Percentiles rank a stretch among this genome's conserved stretches.
Conservation (phyloP, 257 asterid genomes). For the Solanum arcanum region DNA sequence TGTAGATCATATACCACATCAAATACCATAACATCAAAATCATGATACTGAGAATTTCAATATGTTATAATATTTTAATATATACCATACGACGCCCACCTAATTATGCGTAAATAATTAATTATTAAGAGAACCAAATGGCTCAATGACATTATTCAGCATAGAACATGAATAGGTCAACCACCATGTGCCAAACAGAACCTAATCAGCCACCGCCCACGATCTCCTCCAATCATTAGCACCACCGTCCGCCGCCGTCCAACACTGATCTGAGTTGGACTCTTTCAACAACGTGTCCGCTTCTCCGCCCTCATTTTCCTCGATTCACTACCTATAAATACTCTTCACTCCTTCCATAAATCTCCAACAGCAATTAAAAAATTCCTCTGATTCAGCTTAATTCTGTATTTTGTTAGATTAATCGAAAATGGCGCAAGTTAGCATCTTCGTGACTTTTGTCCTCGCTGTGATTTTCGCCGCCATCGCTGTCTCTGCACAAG, state of each 20-base stretch:
- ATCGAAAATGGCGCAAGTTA: not conserved
- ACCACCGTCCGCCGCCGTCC: not conserved
- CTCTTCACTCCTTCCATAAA: not conserved
- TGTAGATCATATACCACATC: too few species aligned
- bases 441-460: not conserved
- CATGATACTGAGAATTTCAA: too few species aligned
- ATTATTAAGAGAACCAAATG: not conserved
- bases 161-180: not conserved
- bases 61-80: too few species aligned
- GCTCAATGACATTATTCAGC: not conserved
- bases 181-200: not conserved
- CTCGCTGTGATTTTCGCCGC: not conserved
- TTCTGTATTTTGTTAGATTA: not conserved
- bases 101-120: too few species aligned
- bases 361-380: not conserved
- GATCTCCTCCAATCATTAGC: not conserved
- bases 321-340: not conserved
- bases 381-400: not conserved
- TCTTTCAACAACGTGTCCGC: not conserved
- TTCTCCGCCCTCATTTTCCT: not conserved
- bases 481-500: not conserved
- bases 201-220: not conserved
- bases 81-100: too few species aligned
- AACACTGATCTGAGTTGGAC: not conserved
- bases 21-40: too few species aligned